A percentile compares a stretch with the other conserved stretches of the same genome.
Evolutionary conservation across 371 early-diverging fungal genomes (phyloP).

Genomic region (Actinomortierella wolfii): DNA sequence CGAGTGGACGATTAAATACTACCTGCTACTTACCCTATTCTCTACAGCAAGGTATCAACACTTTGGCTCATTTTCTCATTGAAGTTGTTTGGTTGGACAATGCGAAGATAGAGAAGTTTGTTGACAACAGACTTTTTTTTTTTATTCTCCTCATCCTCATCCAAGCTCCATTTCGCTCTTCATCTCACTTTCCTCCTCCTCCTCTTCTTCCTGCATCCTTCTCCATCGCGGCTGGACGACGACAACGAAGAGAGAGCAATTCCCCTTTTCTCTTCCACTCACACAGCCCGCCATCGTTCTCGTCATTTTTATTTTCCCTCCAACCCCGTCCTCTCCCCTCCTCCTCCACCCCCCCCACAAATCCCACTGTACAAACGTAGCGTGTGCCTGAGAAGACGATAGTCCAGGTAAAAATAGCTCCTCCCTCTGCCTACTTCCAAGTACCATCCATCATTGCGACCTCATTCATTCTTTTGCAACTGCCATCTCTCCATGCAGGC

Average conservation of each 20-base stretch:
- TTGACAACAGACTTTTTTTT: neutral
- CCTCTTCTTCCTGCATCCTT: constrained; percentile 1
- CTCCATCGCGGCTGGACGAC: neutral
- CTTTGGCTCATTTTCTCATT: no score
- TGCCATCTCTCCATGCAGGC: no score
- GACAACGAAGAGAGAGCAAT: no score
- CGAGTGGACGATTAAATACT: no score
- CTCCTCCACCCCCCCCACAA: no score
- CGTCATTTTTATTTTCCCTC: neutral
- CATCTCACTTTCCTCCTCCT: constrained; percentile 12
- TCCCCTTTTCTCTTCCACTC: constrained; percentile 2
- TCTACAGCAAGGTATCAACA: no score
- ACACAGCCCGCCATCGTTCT: neutral
- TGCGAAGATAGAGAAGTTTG: neutral
- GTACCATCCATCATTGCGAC: no score
- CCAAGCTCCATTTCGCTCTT: neutral
- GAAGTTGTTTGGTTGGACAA: neutral
- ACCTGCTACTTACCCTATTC: no score
- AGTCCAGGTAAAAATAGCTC: no score
- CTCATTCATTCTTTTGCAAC: no score
- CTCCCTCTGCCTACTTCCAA: no score
- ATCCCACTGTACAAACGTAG: neutral
- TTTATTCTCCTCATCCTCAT: neutral
- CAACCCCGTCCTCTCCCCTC: constrained; percentile 1
- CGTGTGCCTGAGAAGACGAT: no score